Base-by-base conservation (phyloP, 1,284 basidiomycete species). In the Boletus sp. region DNA sequence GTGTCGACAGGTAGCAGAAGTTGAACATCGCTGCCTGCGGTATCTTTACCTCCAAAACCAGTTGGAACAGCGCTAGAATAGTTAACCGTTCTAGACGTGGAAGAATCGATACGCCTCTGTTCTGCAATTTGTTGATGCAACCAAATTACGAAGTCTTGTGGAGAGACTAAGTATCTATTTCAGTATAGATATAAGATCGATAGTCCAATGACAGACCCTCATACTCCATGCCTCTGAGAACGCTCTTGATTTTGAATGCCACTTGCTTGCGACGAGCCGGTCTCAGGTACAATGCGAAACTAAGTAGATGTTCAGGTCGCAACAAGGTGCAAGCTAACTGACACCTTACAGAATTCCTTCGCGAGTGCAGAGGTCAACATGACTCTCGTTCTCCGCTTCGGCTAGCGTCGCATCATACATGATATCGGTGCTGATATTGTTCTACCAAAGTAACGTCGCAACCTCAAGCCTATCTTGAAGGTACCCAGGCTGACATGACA, bases 401-500 rank as follows among this genome's bases (percentile, higher is more conserved):
- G 78, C 77, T 47, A 93, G 72, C 14, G 84, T 87, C 8, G 82
- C 81, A 63, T 93, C 91, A 68, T 95, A 95, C 86, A 94, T 93
- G 62, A 95, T 77, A 75, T 95, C 94, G 0, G 93, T 89, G 64
- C 91, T 91, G 70, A 95, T 94, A 55, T 85, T 85, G 67, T 92
- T 82, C 64, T 87, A 82, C 93, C 94, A 95, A 28, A 95, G 78
- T 63, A 89, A 82, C 4, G 89, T 79, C 11, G 87, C 89, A 19
- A 94, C 82, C 68, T 95, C 91, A 25, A 95, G 81, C 33, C 93
- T 83, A 54, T 93, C 90, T 62, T 87, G 83, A 30, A 95, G 76
- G 68, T 88, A 82, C 16, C 92, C 92, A 1, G 86, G 81, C 58
- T 91, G 87, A 65, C 90, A 92, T 0, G 90, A 91, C 21, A 93